Evolutionary conservation across 352 stramenopile species (phyloP), one percentile per base, ranked within the genome.

Genomic region (Blastocystis sp.): DNA sequence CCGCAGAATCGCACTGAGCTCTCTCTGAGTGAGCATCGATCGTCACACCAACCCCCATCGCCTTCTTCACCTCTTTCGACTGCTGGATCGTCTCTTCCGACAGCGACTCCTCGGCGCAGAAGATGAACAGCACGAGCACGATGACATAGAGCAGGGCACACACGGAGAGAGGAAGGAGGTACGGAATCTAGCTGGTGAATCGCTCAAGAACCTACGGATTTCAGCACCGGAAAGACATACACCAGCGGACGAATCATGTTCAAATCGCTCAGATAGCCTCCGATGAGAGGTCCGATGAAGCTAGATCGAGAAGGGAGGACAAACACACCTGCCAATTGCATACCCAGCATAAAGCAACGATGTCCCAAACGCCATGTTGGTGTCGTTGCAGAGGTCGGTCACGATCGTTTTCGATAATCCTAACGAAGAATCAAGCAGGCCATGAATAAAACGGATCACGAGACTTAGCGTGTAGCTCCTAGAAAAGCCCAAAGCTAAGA

Each of bases 351-450:
- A 76, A 50, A 88, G 29, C 43, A 66, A 39, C 23, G 43, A 47
- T 18, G 73, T 84, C 39, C 77, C 77, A 43, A 88, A 43, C 2
- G 55, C 34, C 18, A 79, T 76, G 47, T 76, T 88, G 11, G 3
- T 62, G 26, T 88, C 77, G 20, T 59, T 88, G 55, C 77, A 88
- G 11, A 88, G 15, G 63, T 88, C 77, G 29, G 62, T 54, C 4
- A 76, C 39, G 8, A 79, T 79, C 5, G 77, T 88, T 29, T 88
- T 88, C 5, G 54, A 64, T 68, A 79, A 34, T n/a, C 77, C 77
- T 8, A 88, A 34, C 13, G 13, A 15, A 6, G 34, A 59, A 64
- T 88, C 66, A 26, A 69, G 8, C 3, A 88, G 2, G 20, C 77
- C 77, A 63, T 79, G 66, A 6, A 88, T 20, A 62, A 88, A 61